Conservation (phyloP, 441 rosid species). For the Corymbia citriodora region DNA sequence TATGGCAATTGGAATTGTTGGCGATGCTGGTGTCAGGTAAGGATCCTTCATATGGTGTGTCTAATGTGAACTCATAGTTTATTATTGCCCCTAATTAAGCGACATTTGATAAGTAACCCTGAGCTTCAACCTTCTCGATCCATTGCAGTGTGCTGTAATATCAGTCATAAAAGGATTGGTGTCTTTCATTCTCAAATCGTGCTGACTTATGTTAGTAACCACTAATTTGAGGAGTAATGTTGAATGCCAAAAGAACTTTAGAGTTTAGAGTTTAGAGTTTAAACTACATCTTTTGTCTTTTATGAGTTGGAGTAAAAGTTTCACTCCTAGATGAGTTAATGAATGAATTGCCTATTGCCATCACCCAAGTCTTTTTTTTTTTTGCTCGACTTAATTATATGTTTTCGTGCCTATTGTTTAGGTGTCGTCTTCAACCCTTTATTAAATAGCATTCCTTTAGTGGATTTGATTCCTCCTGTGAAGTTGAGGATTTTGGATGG, state of each 20-base stretch:
- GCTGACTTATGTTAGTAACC: not conserved
- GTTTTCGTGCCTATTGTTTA: not conserved
- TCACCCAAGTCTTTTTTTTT: not conserved
- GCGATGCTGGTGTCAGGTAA: conserved; percentile 1
- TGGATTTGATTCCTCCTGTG: not conserved
- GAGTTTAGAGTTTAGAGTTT: not conserved
- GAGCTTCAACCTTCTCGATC: not conserved
- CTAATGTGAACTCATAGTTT: not conserved
- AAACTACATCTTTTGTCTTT: not conserved
- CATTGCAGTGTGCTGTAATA: not conserved
- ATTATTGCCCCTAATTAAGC: not conserved
- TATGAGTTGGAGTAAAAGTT: not conserved
- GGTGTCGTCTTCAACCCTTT: not conserved
- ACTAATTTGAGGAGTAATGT: not conserved
- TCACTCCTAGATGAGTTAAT: not conserved
- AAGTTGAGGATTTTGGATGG: not conserved
- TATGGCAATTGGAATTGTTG: not conserved
- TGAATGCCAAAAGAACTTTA: not conserved
- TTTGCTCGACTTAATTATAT: not conserved
- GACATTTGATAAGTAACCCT: not conserved
- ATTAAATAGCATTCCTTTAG: not conserved
- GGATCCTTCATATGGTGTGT: not conserved
- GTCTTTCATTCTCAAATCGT: not conserved
- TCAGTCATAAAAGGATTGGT: not conserved
- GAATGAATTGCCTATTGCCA: not conserved